Base-by-base conservation (phyloP, 139 green algal species). In the Chlamydomonas sp. region DNA sequence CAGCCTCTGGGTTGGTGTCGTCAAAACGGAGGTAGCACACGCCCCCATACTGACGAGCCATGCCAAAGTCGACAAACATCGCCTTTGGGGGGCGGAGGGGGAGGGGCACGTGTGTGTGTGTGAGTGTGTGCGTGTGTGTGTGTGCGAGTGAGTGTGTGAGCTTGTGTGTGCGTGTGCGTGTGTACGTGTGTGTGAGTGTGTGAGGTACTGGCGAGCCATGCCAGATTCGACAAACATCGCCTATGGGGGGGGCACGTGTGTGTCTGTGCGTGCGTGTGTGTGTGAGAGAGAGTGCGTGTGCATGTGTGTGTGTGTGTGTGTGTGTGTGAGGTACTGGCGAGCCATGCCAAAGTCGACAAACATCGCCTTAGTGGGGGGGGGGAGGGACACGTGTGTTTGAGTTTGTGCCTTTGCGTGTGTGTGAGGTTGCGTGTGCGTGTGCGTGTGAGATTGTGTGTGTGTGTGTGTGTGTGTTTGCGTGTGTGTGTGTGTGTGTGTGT, bases 271-370 rank as follows among this genome's bases (percentile, higher is more conserved):
- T n/a, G n/a, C n/a, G n/a, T n/a, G n/a, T n/a, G n/a, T n/a, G n/a
- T n/a, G n/a, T n/a, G n/a, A n/a, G n/a, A n/a, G n/a, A n/a, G n/a
- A n/a, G n/a, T n/a, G n/a, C n/a, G n/a, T n/a, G n/a, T n/a, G n/a
- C n/a, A n/a, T n/a, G n/a, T n/a, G n/a, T n/a, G n/a, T n/a, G n/a
- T n/a, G n/a, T n/a, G n/a, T n/a, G n/a, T n/a, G n/a, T n/a, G n/a
- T n/a, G n/a, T n/a, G n/a, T n/a, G n/a, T n/a, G n/a, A n/a, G n/a
- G n/a, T 90, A 84, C 68, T 92, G 79, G 64, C 72, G 76, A 2
- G 95, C 93, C 78, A 96, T 87, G 39, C 94, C 95, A 89, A 99
- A 99, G 83, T 96, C 89, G 2, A 99, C 87, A 83, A 97, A 94
- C 91, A 97, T 97, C 59, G 93, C 93, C 87, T 92, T 80, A 66